These are phyloP conservation scores for Fusarium protoensiforme DNA, from an alignment of 2,329 filamentous ascomycete species.

Conservation along the genomic window DNA sequence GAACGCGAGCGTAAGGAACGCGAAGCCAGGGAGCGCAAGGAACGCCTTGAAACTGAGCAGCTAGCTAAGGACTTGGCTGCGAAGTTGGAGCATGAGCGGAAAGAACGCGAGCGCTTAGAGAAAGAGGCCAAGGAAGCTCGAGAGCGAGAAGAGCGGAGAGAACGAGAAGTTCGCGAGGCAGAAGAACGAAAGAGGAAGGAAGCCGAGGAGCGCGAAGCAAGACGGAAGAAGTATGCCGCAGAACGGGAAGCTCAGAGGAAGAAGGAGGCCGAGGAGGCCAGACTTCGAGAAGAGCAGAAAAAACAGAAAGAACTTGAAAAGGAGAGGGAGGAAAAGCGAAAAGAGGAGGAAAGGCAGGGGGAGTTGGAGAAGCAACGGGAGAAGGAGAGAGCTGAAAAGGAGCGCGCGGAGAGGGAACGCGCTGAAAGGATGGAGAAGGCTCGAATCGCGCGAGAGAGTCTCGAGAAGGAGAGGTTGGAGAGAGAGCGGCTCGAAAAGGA, in stretches of 20 bases:
- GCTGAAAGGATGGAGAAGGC: neutral
- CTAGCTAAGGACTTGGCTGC: slow-evolving; percentile 46
- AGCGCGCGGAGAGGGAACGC: neutral
- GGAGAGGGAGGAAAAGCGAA: slow-evolving; percentile 44
- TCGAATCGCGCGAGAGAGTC: slow-evolving; percentile 6
- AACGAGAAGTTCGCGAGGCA: slow-evolving; percentile 49
- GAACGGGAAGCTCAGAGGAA: slow-evolving; percentile 36
- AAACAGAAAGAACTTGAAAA: slow-evolving; percentile 54
- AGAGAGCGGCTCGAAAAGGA: slow-evolving; percentile 44
- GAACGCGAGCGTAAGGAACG: slow-evolving; percentile 51
- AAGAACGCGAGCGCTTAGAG: slow-evolving; percentile 56
- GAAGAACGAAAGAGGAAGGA: slow-evolving; percentile 49
- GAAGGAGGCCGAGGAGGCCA: slow-evolving; percentile 40
- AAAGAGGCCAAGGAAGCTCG: slow-evolving; percentile 54
- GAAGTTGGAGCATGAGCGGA: slow-evolving; percentile 52
- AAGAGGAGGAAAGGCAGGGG: slow-evolving; percentile 50
- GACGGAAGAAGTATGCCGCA: slow-evolving; percentile 37
- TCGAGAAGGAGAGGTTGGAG: slow-evolving; percentile 43
- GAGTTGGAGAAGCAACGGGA: slow-evolving; percentile 13
- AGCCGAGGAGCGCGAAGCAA: slow-evolving; percentile 53
- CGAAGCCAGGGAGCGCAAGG: slow-evolving; percentile 45
- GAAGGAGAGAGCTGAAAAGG: neutral
- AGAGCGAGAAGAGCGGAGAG: slow-evolving; percentile 55
- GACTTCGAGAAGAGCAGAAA: slow-evolving; percentile 40
- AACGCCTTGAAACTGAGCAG: slow-evolving; percentile 43